Conservation (phyloP, 2,329 filamentous ascomycete species). For the Myriangium duriaei region DNA sequence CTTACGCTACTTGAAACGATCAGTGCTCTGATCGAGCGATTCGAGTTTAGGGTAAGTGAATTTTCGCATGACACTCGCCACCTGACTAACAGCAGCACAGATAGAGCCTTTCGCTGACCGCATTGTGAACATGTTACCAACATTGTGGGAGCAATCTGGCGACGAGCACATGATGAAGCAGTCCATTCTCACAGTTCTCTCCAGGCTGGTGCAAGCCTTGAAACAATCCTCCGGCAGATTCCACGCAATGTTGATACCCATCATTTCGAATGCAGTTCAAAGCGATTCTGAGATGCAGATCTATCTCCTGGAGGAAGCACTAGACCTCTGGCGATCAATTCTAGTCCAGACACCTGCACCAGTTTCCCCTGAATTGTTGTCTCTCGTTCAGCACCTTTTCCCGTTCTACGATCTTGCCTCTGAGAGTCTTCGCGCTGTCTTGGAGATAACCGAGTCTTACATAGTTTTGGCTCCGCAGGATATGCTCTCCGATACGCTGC, state of each 20-base stretch:
- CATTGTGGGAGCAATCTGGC: slow-evolving; percentile 72
- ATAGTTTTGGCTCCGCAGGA: slow-evolving; percentile 34
- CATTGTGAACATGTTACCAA: slow-evolving; percentile 68
- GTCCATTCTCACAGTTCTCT: slow-evolving; percentile 73
- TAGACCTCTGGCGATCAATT: slow-evolving; percentile 78
- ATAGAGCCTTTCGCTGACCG: slow-evolving; percentile 59
- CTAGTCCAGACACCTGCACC: slow-evolving; percentile 45
- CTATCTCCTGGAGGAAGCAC: slow-evolving; percentile 80
- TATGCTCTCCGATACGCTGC: slow-evolving; percentile 32
- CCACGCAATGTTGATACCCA: slow-evolving; percentile 65
- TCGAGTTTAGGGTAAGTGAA: slow-evolving; percentile 55
- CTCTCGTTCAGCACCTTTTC: slow-evolving; percentile 32
- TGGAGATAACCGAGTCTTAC: slow-evolving; percentile 39
- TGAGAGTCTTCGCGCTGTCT: slow-evolving; percentile 34
- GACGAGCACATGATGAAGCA: slow-evolving; percentile 92
- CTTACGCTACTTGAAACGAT: slow-evolving; percentile 82
- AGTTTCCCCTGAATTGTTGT: slow-evolving; percentile 30
- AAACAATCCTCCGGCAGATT: slow-evolving; percentile 65
- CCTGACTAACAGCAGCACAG: slow-evolving; percentile 22
- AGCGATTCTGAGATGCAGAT: slow-evolving; percentile 60
- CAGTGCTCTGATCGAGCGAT: slow-evolving; percentile 62
- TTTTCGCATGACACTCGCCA: slow-evolving; percentile 9
- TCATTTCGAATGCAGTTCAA: slow-evolving; percentile 69
- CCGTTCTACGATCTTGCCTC: slow-evolving; percentile 37
- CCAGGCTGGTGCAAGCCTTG: slow-evolving; percentile 77